phyloP scores from a whole-genome alignment of 371 early-diverging fungal genomes.

The Mucor piriformis region DNA sequence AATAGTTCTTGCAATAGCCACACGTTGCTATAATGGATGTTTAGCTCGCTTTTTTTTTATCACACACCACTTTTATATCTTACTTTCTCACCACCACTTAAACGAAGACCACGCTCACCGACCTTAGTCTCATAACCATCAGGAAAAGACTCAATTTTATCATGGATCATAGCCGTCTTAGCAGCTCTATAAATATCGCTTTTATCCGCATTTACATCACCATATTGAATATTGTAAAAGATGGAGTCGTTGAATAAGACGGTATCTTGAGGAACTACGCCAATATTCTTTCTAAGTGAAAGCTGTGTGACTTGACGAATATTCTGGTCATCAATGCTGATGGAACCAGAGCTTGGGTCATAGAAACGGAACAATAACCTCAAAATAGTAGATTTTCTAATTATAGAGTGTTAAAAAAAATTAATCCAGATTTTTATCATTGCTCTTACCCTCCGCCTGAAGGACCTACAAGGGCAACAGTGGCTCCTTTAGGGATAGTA shows the following conservation, averaged over 20 bases:
- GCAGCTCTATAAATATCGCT: conserved; percentile 79
- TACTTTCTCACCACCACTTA: conserved; percentile 89
- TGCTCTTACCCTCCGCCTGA: conserved; percentile 69
- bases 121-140: conserved; percentile 90
- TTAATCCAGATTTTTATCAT: too few relatives aligned
- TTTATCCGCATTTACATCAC: conserved; percentile 58
- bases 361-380: conserved; percentile 92
- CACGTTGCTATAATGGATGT: conserved; percentile 66
- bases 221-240: conserved; percentile 82
- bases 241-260: conserved; percentile 86
- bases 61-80: conserved; percentile 24
- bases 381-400: conserved; percentile 86
- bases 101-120: conserved; percentile 90
- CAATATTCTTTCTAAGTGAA: conserved; percentile 69
- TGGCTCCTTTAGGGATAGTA: conserved; percentile 77
- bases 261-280: conserved; percentile 89
- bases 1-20: conserved; percentile 52
- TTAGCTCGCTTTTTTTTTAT: neutral
- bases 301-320: conserved; percentile 70
- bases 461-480: conserved; percentile 88
- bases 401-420: neutral
- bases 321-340: conserved; percentile 90
- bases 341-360: conserved; percentile 77
- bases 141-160: conserved; percentile 65
- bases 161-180: conserved; percentile 80